A percentile compares a stretch with the other conserved stretches of the same genome.
Conservation (phyloP, 352 stramenopile genomes). For the Phytophthora colocasiae region DNA sequence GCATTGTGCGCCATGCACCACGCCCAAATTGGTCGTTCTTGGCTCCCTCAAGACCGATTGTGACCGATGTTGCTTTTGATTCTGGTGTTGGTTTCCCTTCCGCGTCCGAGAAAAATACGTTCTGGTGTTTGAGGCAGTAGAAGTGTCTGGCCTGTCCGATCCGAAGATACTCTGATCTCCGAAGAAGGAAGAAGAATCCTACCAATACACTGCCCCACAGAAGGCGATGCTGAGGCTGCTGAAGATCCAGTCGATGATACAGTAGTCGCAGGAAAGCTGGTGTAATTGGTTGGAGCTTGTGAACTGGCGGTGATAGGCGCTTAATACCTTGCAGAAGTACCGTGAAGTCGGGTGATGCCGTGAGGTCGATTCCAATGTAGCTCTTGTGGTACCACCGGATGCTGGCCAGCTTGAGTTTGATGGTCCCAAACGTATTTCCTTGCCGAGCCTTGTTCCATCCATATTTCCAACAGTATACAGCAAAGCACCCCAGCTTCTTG, state of each 20-base stretch:
- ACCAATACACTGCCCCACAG: conserved; percentile 34
- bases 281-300: conserved; percentile 37
- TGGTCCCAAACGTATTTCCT: conserved; percentile 34
- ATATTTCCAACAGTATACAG: conserved; percentile 18
- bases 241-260: not conserved
- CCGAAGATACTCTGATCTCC: conserved; percentile 23
- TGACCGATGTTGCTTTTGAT: conserved; percentile 9
- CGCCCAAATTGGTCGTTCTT: conserved; percentile 36
- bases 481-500: not conserved
- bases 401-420: conserved; percentile 29
- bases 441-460: conserved; percentile 29
- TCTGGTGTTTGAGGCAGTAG: conserved; percentile 19
- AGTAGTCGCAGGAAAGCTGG: conserved; percentile 27
- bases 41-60: conserved; percentile 12
- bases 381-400: conserved; percentile 30
- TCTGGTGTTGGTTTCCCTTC: not conserved
- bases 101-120: conserved; percentile 20
- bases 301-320: conserved; percentile 17
- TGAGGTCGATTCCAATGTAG: conserved; percentile 8
- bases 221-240: conserved; percentile 15
- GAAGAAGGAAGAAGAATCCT: conserved; percentile 36
- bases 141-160: conserved; percentile 1
- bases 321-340: conserved; percentile 31
- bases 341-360: conserved; percentile 4
- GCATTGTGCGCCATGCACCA: conserved; percentile 23